These are phyloP conservation scores for Trichoderma sp. DNA, from an alignment of 2,329 filamentous ascomycete species.

Conservation along the genomic window DNA sequence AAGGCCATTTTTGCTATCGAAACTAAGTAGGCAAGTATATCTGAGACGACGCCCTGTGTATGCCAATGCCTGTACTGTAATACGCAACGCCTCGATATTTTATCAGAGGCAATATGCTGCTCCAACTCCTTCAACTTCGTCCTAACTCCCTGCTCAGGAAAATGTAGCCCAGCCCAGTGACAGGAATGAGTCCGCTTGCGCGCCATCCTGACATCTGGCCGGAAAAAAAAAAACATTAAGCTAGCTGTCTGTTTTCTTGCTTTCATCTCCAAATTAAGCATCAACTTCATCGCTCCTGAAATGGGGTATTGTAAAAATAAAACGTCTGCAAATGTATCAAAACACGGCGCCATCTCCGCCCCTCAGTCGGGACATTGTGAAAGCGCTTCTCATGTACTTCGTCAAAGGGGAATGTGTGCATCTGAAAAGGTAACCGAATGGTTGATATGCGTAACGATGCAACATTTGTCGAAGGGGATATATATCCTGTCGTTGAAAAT, in stretches of 20 bases:
- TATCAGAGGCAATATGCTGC: neutral
- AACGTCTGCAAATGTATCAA: slow-evolving; percentile 17
- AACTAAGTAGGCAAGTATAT: slow-evolving; percentile 25
- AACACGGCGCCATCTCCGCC: slow-evolving; percentile 5
- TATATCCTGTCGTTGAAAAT: neutral
- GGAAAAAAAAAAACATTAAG: neutral
- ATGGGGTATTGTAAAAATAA: slow-evolving; percentile 21
- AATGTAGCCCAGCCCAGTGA: neutral
- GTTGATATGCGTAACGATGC: neutral
- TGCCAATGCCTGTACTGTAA: slow-evolving; percentile 19
- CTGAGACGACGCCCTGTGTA: slow-evolving; percentile 21
- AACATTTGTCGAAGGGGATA: slow-evolving; percentile 16
- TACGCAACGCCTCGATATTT: slow-evolving; percentile 15
- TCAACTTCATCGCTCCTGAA: slow-evolving; percentile 14
- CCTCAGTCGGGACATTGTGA: neutral
- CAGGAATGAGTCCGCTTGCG: neutral
- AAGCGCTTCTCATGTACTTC: slow-evolving; percentile 19
- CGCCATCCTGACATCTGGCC: neutral
- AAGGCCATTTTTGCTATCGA: slow-evolving; percentile 26
- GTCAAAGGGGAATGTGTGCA: slow-evolving; percentile 8
- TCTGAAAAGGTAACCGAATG: neutral
- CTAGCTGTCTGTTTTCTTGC: neutral
- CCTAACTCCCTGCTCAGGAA: neutral
- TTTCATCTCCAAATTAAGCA: neutral
- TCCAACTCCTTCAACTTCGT: neutral